Base-by-base conservation (phyloP, 2,329 filamentous ascomycete species). In the Aspergillus texensis region DNA sequence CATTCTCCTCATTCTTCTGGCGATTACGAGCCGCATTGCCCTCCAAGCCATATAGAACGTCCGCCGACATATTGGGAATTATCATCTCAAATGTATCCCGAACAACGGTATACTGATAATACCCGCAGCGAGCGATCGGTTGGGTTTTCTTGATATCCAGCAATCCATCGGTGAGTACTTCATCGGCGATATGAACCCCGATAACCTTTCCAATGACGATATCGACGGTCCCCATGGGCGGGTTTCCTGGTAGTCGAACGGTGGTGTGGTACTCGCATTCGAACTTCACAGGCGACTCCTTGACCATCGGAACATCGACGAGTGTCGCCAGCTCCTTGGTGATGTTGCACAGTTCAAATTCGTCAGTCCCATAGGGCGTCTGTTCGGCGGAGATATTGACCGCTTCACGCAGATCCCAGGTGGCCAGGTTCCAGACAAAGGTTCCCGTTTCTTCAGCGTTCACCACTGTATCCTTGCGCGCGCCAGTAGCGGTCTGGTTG, bases 391-490 rank as follows among this genome's bases (percentile, higher is more conserved):
- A 82, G 24, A 79, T 77, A 67, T 88, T 88, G 46, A 89, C 85
- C 0, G 81, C 81, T 24, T 87, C 79, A 5, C 85, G 82, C 11
- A 89, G 74, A 1, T 80, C 80, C 70, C 79, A 88, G 0, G 86
- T 88, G 0, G 86, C 85, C 6, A 89, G 77, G 69, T 86, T 87
- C 85, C 85, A 88, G 68, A 81, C 82, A 70, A 88, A 88, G 1
- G 81, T 76, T 6, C 85, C 85, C 0, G 85, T 86, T 6, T 78
- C 67, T 71, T 88, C 85, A 66, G 78, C 83, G 72, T 89, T 89
- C 68, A 77, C 73, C 36, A 86, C 84, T 0, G 82, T 87, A 74
- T 89, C 85, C 71, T 89, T 89, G 62, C 83, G 82, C 0, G 68
- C 58, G 2, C 70, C 71, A 10, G 74, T 66, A 0, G 80, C 75